These are phyloP conservation scores for Pontederia paniculata DNA, from an alignment of 176 grass and related monocot species.

Conservation along the genomic window DNA sequence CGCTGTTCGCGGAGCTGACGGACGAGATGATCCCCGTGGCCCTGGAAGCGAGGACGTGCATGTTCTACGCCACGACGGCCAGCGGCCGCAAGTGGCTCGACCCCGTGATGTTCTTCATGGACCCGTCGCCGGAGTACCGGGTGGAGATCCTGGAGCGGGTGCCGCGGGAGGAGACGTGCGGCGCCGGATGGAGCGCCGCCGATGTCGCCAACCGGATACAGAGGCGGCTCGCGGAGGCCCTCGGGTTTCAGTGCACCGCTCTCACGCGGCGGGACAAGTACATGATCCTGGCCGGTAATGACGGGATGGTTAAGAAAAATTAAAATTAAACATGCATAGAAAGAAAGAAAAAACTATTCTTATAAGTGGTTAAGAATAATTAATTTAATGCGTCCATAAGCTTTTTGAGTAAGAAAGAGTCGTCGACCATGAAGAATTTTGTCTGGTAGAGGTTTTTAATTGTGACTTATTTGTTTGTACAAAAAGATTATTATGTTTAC, in stretches of 20 bases:
- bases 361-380: too few species aligned
- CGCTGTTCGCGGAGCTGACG: slow-evolving; percentile 62
- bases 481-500: too few species aligned
- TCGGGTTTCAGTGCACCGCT: slow-evolving; percentile 53
- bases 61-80: slow-evolving; percentile 79
- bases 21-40: slow-evolving; percentile 44
- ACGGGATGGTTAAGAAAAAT: too few species aligned
- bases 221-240: slow-evolving; percentile 37
- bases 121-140: slow-evolving; percentile 40
- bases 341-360: too few species aligned
- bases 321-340: too few species aligned
- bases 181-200: slow-evolving; percentile 8
- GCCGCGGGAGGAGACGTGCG: not conserved
- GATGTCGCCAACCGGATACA: slow-evolving; percentile 69
- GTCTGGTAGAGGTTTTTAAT: too few species aligned
- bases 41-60: slow-evolving; percentile 30
- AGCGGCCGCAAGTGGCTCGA: slow-evolving; percentile 59
- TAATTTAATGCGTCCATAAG: too few species aligned
- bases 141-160: slow-evolving; percentile 35
- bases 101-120: slow-evolving; percentile 48
- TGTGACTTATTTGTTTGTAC: too few species aligned
- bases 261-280: slow-evolving; percentile 90
- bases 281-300: slow-evolving; percentile 73
- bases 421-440: too few species aligned
- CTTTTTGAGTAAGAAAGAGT: too few species aligned